Evolutionary conservation across 177 flowering plant genomes (phyloP).

Genomic region (Telopea speciosissima): DNA sequence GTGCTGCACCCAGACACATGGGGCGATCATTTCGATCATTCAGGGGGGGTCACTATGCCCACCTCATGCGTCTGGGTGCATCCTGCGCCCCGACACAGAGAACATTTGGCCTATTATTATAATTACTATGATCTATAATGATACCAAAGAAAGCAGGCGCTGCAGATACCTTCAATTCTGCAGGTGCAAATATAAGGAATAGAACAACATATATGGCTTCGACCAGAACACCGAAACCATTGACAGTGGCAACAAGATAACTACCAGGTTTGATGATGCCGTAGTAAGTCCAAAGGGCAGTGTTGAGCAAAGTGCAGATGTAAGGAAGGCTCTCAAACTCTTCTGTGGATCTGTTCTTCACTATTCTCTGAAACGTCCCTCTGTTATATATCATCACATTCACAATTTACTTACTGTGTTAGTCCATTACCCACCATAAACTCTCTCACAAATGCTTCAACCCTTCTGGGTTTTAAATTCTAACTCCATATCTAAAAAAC

Average conservation of each 20-base stretch:
- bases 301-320: slow-evolving; percentile 32
- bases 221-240: slow-evolving; percentile 41
- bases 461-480: no score
- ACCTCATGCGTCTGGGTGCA: no score
- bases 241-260: slow-evolving; percentile 43
- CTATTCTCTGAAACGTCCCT: slow-evolving; percentile 41
- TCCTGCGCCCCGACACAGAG: no score
- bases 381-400: slow-evolving; percentile 12
- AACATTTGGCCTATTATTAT: no score
- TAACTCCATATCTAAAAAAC: no score
- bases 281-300: slow-evolving; percentile 51
- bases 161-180: slow-evolving; percentile 28
- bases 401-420: no score
- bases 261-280: slow-evolving; percentile 40
- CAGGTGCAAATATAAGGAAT: slow-evolving; percentile 44
- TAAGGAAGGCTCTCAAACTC: slow-evolving; percentile 67
- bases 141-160: background rate
- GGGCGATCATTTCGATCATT: no score
- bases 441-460: no score
- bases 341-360: slow-evolving; percentile 44
- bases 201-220: slow-evolving; percentile 30
- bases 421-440: no score
- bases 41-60: no score
- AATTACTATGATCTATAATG: no score
- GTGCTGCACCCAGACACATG: no score